phyloP scores from a whole-genome alignment of 441 rosid genomes.

The Bocquillonia castaneifolia region DNA sequence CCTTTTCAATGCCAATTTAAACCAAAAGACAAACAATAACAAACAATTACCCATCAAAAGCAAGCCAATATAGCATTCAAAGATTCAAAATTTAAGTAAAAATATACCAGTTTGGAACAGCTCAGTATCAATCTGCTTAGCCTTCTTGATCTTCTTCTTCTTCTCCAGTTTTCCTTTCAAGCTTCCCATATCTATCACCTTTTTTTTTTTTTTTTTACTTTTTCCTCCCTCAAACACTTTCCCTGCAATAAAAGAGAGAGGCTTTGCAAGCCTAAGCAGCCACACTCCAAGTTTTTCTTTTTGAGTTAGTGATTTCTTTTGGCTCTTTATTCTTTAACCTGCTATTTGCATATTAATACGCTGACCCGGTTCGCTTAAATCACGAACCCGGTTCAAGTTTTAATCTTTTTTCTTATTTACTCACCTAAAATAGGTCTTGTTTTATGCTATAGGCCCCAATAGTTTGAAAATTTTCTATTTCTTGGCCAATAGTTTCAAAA shows the following conservation, averaged over 20 bases:
- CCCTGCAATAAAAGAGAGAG: not conserved
- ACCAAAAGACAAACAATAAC: not conserved
- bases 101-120: constrained; percentile 10
- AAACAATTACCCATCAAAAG: not conserved
- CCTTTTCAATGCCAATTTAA: not conserved
- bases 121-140: not conserved
- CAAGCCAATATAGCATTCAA: not conserved
- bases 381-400: not conserved
- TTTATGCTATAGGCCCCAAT: not conserved
- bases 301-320: not conserved
- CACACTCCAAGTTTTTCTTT: not conserved
- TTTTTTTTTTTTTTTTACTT: not conserved
- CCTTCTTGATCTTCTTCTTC: constrained; percentile 3
- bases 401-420: not conserved
- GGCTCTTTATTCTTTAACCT: not conserved
- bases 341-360: too few relatives aligned
- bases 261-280: not conserved
- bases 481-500: constrained; percentile 7
- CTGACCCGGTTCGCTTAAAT: not conserved
- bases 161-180: constrained; percentile 13
- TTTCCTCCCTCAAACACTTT: not conserved
- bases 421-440: not conserved
- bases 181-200: constrained; percentile 13
- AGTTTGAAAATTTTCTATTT: not conserved
- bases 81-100: not conserved